These are phyloP conservation scores for Beauveria scarabaeidicola DNA, from an alignment of 2,329 filamentous ascomycete genomes.

Conservation along the genomic window DNA sequence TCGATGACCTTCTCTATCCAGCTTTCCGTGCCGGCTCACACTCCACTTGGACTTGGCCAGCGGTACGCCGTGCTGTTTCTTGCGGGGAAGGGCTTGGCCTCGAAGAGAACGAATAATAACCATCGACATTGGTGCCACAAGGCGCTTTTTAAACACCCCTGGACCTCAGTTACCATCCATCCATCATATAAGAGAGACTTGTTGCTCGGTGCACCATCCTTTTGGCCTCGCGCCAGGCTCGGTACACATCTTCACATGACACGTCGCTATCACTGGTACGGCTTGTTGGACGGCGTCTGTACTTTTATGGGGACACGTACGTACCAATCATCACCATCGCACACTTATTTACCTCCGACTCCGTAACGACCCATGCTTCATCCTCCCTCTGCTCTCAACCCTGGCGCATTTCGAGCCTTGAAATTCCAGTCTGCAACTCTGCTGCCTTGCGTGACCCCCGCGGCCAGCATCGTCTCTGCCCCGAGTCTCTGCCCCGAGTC, in stretches of 20 bases:
- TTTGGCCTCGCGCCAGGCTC: background rate
- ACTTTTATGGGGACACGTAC: slow-evolving; percentile 8
- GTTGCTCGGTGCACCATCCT: background rate
- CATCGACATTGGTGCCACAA: background rate
- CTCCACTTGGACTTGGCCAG: background rate
- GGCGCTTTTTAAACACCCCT: background rate
- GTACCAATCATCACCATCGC: background rate
- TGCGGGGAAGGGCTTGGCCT: background rate
- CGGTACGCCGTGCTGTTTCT: background rate
- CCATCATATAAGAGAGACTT: background rate
- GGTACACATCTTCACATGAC: background rate
- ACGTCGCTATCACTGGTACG: background rate
- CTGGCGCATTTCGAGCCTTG: background rate
- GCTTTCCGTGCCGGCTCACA: background rate
- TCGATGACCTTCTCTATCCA: background rate
- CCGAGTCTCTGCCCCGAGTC: background rate
- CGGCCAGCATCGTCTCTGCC: background rate
- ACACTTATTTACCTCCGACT: slow-evolving; percentile 4
- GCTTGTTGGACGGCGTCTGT: background rate
- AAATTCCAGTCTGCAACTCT: background rate
- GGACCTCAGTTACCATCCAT: background rate
- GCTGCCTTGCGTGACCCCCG: background rate
- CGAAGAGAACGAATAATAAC: background rate
- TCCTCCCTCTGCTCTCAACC: background rate
- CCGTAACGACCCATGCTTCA: background rate